phyloP scores from a whole-genome alignment of 768 basidiomycete genomes.

The Gymnopilus dilepis region DNA sequence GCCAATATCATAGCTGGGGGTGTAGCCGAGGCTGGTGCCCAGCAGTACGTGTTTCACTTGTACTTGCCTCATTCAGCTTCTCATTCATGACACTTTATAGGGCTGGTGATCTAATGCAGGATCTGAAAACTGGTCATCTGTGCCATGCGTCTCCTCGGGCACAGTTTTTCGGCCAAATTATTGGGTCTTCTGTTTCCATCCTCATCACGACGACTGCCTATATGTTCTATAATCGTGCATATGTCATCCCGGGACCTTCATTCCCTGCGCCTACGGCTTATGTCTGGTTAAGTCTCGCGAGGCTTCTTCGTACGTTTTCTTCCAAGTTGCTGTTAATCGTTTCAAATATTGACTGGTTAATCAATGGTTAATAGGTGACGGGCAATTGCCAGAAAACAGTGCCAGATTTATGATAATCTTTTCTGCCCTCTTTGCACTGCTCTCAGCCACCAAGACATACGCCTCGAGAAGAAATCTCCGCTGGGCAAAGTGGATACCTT shows the following conservation, averaged over 20 bases:
- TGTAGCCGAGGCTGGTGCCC: slow-evolving; percentile 95
- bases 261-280: slow-evolving; percentile 96
- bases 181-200: slow-evolving; percentile 89
- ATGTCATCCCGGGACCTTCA: slow-evolving; percentile 89
- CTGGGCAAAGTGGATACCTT: slow-evolving; percentile 83
- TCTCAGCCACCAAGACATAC: slow-evolving; percentile 72
- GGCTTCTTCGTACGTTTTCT: slow-evolving; percentile 67
- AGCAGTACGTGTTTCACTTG: slow-evolving; percentile 60
- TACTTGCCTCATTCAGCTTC: not conserved
- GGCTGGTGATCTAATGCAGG: slow-evolving; percentile 98
- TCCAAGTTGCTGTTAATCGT: slow-evolving; percentile 17
- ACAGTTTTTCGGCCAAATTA: slow-evolving; percentile 92
- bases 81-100: slow-evolving; percentile 40
- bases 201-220: slow-evolving; percentile 89
- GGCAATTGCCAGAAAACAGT: slow-evolving; percentile 79
- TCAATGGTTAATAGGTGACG: slow-evolving; percentile 59
- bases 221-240: slow-evolving; percentile 84
- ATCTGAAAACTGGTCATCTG: slow-evolving; percentile 96
- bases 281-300: slow-evolving; percentile 85
- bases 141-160: slow-evolving; percentile 89
- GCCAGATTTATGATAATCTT: slow-evolving; percentile 80
- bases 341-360: slow-evolving; percentile 23
- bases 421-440: slow-evolving; percentile 68
- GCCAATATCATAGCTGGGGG: slow-evolving; percentile 98
- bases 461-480: slow-evolving; percentile 51